Conservation (phyloP, 768 basidiomycete species). For the Mycena vitilis region DNA sequence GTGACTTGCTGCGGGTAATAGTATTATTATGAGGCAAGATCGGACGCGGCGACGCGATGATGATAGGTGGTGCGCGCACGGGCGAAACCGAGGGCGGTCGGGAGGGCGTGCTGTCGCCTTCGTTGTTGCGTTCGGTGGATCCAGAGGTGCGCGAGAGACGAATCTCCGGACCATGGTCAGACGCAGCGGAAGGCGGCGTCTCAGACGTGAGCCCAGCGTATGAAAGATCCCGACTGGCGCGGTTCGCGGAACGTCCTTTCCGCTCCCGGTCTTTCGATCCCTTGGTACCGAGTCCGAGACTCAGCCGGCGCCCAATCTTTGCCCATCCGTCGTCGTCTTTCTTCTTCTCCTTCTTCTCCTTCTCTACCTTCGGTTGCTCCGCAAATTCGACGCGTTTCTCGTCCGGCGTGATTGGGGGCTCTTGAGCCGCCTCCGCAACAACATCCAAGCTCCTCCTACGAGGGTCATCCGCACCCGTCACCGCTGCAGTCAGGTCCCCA, state of each 20-base stretch:
- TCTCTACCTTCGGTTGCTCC: constrained; percentile 49
- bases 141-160: constrained; percentile 18
- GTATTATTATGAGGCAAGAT: constrained; percentile 31
- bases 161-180: constrained; percentile 26
- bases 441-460: constrained; percentile 60
- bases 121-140: constrained; percentile 7
- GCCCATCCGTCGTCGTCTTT: constrained; percentile 67
- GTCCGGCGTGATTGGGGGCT: constrained; percentile 40
- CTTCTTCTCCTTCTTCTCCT: constrained; percentile 45
- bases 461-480: constrained; percentile 51
- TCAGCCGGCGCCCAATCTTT: constrained; percentile 74
- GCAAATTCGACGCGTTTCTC: constrained; percentile 52
- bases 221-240: constrained; percentile 36
- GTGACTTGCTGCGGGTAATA: constrained; percentile 51
- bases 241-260: constrained; percentile 49
- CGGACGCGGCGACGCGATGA: constrained; percentile 36
- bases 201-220: constrained; percentile 11
- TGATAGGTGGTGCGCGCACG: constrained; percentile 33
- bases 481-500: constrained; percentile 46
- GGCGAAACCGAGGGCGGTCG: constrained; percentile 22
- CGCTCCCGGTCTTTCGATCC: constrained; percentile 47
- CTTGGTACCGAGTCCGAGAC: constrained; percentile 64
- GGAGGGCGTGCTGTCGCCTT: constrained; percentile 1
- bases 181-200: constrained; percentile 16
- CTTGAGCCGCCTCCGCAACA: constrained; percentile 43